phyloP scores from a whole-genome alignment of 345 rosid genomes.

The Isatis tinctoria region DNA sequence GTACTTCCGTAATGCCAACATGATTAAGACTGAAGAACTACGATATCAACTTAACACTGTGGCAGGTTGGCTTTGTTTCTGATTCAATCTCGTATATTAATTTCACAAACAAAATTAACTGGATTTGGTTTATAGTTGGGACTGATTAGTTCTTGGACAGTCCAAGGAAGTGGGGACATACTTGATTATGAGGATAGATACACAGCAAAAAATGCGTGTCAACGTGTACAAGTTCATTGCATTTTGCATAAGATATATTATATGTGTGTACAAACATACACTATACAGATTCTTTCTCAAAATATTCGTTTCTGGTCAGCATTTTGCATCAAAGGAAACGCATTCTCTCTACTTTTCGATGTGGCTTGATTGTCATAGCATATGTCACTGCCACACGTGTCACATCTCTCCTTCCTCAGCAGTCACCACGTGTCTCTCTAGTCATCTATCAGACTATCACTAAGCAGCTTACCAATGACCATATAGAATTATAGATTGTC shows the following conservation, averaged over 20 bases:
- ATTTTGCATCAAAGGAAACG: constrained; percentile 13
- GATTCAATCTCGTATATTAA: not conserved
- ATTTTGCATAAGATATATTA: not conserved
- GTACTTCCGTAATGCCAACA: not conserved
- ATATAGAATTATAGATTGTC: too few relatives aligned
- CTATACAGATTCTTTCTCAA: not conserved
- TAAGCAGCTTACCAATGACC: too few relatives aligned
- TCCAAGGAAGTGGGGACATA: constrained; percentile 25
- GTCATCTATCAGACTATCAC: constrained; percentile 8
- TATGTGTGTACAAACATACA: not conserved
- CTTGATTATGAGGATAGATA: not conserved
- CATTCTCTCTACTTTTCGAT: not conserved
- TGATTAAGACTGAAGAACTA: not conserved
- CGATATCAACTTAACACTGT: not conserved
- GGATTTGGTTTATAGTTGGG: constrained; percentile 13
- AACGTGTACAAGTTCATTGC: constrained; percentile 22
- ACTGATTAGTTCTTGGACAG: not conserved
- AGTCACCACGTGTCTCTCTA: constrained; percentile 6
- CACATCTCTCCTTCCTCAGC: not conserved
- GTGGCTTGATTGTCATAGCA: not conserved
- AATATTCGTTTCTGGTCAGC: not conserved
- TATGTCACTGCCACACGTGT: not conserved
- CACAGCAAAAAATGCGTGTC: constrained; percentile 5
- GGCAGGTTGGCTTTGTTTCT: not conserved
- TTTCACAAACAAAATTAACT: not conserved